These are phyloP conservation scores for Blastobotrys chiropterorum DNA, from an alignment of 805 yeast genomes.

Conservation along the genomic window DNA sequence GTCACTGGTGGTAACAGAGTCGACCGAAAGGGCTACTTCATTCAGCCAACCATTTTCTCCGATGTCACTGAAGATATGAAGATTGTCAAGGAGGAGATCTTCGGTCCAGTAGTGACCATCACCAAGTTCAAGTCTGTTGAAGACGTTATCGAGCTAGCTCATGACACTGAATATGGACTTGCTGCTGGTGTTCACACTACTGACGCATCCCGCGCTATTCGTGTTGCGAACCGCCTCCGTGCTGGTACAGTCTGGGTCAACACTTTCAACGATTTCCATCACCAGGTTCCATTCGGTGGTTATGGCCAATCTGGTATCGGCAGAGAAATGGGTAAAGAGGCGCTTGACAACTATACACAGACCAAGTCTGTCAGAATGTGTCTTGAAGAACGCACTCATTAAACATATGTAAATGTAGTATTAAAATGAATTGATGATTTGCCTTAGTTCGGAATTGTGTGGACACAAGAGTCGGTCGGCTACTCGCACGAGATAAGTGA, in stretches of 20 bases:
- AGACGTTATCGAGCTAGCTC: conserved; percentile 65
- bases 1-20: conserved; percentile 68
- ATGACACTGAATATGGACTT: conserved; percentile 72
- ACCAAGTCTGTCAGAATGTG: conserved; percentile 65
- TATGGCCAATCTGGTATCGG: conserved; percentile 76
- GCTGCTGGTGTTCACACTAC: conserved; percentile 77
- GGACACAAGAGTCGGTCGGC: neutral
- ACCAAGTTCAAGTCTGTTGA: conserved; percentile 59
- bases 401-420: neutral
- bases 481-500: too few relatives aligned
- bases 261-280: conserved; percentile 63
- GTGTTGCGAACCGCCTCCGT: conserved; percentile 51
- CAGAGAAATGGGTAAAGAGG: conserved; percentile 74
- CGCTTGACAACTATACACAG: conserved; percentile 64
- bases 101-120: conserved; percentile 82
- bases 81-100: conserved; percentile 75
- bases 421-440: neutral
- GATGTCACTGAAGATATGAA: conserved; percentile 62
- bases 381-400: conserved; percentile 31
- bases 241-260: conserved; percentile 71
- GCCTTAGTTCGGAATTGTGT: too few relatives aligned
- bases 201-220: conserved; percentile 59
- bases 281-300: conserved; percentile 76
- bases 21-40: conserved; percentile 50
- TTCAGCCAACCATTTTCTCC: conserved; percentile 72